Conservation (phyloP, 495 filamentous ascomycete genomes). For the Glutinoglossum americanum region DNA sequence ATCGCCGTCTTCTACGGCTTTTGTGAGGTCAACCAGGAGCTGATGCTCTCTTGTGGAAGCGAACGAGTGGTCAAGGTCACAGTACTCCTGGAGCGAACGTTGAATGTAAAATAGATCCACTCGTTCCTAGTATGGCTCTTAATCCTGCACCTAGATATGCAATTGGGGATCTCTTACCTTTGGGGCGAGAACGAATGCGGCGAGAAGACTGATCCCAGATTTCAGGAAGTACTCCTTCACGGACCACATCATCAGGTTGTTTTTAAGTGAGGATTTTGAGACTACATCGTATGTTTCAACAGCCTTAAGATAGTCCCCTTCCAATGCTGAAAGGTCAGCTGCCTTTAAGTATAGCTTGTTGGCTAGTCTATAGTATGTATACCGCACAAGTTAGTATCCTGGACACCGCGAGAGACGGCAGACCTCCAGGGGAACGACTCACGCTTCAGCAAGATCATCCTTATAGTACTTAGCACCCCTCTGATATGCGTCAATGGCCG, state of each 20-base stretch:
- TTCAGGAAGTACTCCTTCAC: conserved; percentile 89
- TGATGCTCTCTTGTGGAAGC: conserved; percentile 53
- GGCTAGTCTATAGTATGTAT: conserved; percentile 33
- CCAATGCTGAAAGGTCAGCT: conserved; percentile 65
- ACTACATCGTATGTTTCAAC: conserved; percentile 67
- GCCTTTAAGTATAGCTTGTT: conserved; percentile 82
- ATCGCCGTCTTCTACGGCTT: conserved; percentile 48
- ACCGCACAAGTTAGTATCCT: background rate
- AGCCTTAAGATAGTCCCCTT: conserved; percentile 54
- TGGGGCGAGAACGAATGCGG: conserved; percentile 30
- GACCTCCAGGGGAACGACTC: conserved; percentile 14
- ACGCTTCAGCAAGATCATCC: conserved; percentile 68
- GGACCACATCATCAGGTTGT: conserved; percentile 72
- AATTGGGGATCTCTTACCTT: background rate
- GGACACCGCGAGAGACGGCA: background rate
- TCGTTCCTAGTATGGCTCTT: conserved; percentile 24
- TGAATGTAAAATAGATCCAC: conserved; percentile 19
- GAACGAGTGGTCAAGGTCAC: conserved; percentile 63
- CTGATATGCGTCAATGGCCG: conserved; percentile 59
- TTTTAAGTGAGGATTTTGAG: conserved; percentile 44
- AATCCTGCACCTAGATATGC: background rate
- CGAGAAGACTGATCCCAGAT: conserved; percentile 65
- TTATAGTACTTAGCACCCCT: conserved; percentile 73
- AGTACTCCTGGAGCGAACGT: conserved; percentile 59
- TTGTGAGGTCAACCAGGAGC: conserved; percentile 49